Percentiles rank a stretch among this genome's conserved stretches.
Conservation (phyloP, 2,329 filamentous ascomycete genomes). For the Raffaelea ambrosiae region DNA sequence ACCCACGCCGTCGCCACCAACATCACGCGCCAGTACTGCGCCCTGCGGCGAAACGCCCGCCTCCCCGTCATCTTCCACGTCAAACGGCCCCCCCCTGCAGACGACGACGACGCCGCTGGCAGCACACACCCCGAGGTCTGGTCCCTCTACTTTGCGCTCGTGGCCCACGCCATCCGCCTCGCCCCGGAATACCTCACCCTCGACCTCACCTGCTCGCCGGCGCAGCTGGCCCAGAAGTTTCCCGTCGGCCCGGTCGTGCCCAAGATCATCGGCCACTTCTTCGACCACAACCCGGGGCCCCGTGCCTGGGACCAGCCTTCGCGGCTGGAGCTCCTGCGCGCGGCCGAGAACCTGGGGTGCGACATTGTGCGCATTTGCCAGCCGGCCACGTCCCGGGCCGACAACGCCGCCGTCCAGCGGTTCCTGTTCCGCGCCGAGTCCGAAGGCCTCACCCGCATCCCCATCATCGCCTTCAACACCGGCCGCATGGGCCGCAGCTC, state of each 20-base stretch:
- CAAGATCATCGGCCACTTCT: slow-evolving; percentile 29
- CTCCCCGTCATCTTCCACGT: slow-evolving; percentile 50
- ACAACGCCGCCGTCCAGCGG: slow-evolving; percentile 36
- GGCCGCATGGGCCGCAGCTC: slow-evolving; percentile 31
- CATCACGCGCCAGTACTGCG: slow-evolving; percentile 46
- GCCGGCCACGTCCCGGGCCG: slow-evolving; percentile 46
- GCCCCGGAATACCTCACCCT: slow-evolving; percentile 58
- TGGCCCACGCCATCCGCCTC: slow-evolving; percentile 55
- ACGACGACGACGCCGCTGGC: slow-evolving; percentile 24
- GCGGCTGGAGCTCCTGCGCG: too few species aligned
- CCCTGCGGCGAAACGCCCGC: slow-evolving; percentile 45
- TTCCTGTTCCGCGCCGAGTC: slow-evolving; percentile 38
- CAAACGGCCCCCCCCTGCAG: slow-evolving; percentile 15
- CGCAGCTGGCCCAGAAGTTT: slow-evolving; percentile 34
- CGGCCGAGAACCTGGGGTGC: slow-evolving; percentile 36
- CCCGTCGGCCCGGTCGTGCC: background rate
- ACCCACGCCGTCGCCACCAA: slow-evolving; percentile 27
- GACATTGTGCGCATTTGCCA: slow-evolving; percentile 53
- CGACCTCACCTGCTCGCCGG: slow-evolving; percentile 38
- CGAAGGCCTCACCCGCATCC: slow-evolving; percentile 31
- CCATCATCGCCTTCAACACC: slow-evolving; percentile 38
- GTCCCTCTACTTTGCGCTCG: slow-evolving; percentile 43
- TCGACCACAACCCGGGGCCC: too few species aligned
- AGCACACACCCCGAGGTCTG: slow-evolving; percentile 15
- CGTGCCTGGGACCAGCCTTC: too few species aligned